phyloP scores from a whole-genome alignment of 306 rosid genomes.

The Vigna nakashimae region DNA sequence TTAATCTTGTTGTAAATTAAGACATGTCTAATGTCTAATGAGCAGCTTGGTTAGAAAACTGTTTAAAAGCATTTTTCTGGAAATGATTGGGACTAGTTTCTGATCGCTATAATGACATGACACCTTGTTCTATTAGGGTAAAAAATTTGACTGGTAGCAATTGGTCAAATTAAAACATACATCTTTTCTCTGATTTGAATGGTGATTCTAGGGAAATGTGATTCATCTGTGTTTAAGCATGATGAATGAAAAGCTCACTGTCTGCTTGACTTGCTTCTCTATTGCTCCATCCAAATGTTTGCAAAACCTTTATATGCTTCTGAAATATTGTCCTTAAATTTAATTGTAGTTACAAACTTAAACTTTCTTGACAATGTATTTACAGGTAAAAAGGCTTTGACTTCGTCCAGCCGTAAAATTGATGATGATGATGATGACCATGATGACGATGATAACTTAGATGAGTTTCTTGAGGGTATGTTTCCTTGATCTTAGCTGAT shows the following conservation, averaged over 20 bases:
- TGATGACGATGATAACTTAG: constrained; percentile 53
- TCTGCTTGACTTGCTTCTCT: constrained; percentile 31
- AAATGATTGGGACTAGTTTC: constrained; percentile 14
- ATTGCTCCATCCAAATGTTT: constrained; percentile 20
- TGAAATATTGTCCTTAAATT: constrained; percentile 7
- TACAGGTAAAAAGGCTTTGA: constrained; percentile 70
- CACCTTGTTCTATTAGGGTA: neutral
- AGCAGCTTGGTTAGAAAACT: constrained; percentile 18
- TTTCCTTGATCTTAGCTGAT: constrained; percentile 63
- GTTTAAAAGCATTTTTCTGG: neutral
- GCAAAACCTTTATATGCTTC: neutral
- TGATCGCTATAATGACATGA: neutral
- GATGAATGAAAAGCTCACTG: neutral
- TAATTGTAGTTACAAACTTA: constrained; percentile 23
- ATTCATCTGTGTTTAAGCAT: constrained; percentile 26
- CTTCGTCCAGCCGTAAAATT: constrained; percentile 52
- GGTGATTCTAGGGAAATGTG: constrained; percentile 25
- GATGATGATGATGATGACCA: constrained; percentile 53
- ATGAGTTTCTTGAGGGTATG: constrained; percentile 88
- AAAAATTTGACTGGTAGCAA: neutral
- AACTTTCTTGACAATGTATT: constrained; percentile 26
- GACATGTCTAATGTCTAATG: neutral
- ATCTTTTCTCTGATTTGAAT: constrained; percentile 24
- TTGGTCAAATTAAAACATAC: neutral
- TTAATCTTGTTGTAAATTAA: constrained; percentile 11